Conservation (phyloP, 2,329 filamentous ascomycete genomes). For the Pestalotiopsis sp. region DNA sequence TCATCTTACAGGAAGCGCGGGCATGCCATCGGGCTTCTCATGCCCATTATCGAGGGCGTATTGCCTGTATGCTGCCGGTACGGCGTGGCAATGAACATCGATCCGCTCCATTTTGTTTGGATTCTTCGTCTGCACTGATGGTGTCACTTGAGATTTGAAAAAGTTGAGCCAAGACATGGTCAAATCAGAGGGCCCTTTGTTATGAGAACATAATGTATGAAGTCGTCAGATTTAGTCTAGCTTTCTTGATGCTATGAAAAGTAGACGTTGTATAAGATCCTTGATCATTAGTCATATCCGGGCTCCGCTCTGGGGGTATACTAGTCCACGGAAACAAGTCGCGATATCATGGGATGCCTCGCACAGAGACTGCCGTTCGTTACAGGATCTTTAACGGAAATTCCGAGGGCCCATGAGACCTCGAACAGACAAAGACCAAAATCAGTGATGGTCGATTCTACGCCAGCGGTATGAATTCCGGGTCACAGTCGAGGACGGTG, state of each 20-base stretch:
- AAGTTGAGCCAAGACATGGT: no score
- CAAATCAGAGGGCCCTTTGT: no score
- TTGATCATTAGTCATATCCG: neutral
- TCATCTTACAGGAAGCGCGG: slow-evolving; percentile 39
- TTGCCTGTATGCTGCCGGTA: slow-evolving; percentile 43
- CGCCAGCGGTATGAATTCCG: no score
- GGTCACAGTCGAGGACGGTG: no score
- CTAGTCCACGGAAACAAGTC: neutral
- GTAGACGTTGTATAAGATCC: neutral
- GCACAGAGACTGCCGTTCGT: no score
- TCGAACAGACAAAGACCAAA: no score
- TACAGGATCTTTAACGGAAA: no score
- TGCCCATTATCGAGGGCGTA: slow-evolving; percentile 43
- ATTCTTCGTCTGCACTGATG: neutral
- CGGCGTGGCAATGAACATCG: slow-evolving; percentile 52
- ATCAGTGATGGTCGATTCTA: no score
- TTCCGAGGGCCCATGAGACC: no score
- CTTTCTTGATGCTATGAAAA: neutral
- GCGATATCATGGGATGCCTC: neutral
- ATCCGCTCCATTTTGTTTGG: slow-evolving; percentile 29
- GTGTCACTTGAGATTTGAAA: no score
- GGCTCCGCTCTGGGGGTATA: neutral
- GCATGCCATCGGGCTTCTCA: slow-evolving; percentile 52
- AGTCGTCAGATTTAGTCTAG: no score
- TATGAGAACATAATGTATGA: no score